Percentiles rank a stretch among this genome's conserved stretches.
phyloP scores from a whole-genome alignment of 2,329 filamentous ascomycete genomes.

The Pseudocercospora crystallina region DNA sequence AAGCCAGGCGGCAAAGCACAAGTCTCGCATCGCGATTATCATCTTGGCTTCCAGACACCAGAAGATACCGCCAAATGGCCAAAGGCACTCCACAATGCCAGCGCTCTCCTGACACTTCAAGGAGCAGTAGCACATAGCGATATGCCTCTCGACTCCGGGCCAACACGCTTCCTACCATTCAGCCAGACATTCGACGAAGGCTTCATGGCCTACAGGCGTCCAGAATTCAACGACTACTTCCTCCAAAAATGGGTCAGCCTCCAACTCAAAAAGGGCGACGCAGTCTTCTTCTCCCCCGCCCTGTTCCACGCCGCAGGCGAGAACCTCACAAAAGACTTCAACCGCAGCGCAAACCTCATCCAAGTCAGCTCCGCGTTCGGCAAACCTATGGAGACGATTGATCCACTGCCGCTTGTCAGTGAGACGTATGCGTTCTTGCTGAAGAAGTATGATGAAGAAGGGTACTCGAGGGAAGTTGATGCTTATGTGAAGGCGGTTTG shows the following conservation, averaged over 20 bases:
- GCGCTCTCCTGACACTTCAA: slow-evolving; percentile 61
- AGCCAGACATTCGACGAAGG: slow-evolving; percentile 59
- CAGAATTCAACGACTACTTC: slow-evolving; percentile 58
- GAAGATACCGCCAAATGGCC: slow-evolving; percentile 51
- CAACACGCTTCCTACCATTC: slow-evolving; percentile 62
- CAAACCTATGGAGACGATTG: slow-evolving; percentile 63
- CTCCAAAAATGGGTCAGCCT: slow-evolving; percentile 53
- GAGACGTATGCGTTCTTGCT: slow-evolving; percentile 46
- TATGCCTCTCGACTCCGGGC: slow-evolving; percentile 59
- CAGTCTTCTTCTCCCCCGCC: slow-evolving; percentile 64
- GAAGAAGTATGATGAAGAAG: slow-evolving; percentile 36
- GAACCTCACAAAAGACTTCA: slow-evolving; percentile 51
- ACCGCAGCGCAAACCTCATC: slow-evolving; percentile 60
- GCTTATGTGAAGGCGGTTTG: slow-evolving; percentile 54
- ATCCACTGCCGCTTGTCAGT: slow-evolving; percentile 51
- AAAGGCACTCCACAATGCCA: slow-evolving; percentile 53
- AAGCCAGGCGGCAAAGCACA: slow-evolving; percentile 59
- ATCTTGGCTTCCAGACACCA: slow-evolving; percentile 61
- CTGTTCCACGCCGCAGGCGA: slow-evolving; percentile 63
- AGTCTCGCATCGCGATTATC: slow-evolving; percentile 62
- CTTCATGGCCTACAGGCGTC: slow-evolving; percentile 57
- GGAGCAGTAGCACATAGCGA: slow-evolving; percentile 63
- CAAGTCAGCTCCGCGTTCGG: slow-evolving; percentile 64
- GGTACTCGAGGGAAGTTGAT: slow-evolving; percentile 44
- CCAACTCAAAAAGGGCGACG: slow-evolving; percentile 57